Evolutionary conservation across 495 filamentous ascomycete genomes (phyloP).

Genomic region (Corynascus novoguineensis): DNA sequence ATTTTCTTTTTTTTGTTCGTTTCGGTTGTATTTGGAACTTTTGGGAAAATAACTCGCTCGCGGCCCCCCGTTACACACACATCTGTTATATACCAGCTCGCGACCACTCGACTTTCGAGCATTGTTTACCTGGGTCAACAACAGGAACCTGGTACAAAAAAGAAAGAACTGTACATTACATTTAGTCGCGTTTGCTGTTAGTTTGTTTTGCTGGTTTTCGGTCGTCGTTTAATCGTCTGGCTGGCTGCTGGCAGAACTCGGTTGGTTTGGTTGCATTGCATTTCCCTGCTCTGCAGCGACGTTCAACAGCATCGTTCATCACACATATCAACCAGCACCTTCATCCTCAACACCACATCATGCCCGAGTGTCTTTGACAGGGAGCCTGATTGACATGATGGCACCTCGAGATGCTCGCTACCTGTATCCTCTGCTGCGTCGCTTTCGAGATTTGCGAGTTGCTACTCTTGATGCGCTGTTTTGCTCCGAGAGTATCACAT

Average conservation of each 20-base stretch:
- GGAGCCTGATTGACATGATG: slow-evolving; percentile 18
- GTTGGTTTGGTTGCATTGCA: slow-evolving; percentile 23
- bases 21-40: slow-evolving; percentile 26
- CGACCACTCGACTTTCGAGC: slow-evolving; percentile 26
- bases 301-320: slow-evolving; percentile 34
- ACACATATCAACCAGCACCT: slow-evolving; percentile 37
- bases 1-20: slow-evolving; percentile 20
- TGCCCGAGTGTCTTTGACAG: slow-evolving; percentile 15
- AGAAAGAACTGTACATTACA: slow-evolving; percentile 41
- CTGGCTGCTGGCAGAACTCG: slow-evolving; percentile 33
- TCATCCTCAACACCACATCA: slow-evolving; percentile 21
- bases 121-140: slow-evolving; percentile 30
- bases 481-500: slow-evolving; percentile 30
- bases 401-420: slow-evolving; percentile 16
- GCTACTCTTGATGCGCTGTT: slow-evolving; percentile 25
- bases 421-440: slow-evolving; percentile 22
- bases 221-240: slow-evolving; percentile 38
- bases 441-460: slow-evolving; percentile 26
- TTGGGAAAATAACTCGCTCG: slow-evolving; percentile 27
- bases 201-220: slow-evolving; percentile 35
- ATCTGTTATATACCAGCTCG: slow-evolving; percentile 46
- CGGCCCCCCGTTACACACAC: slow-evolving; percentile 24
- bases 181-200: slow-evolving; percentile 38
- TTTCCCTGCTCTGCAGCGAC: slow-evolving; percentile 22
- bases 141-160: slow-evolving; percentile 37